These are phyloP conservation scores for Lachancea sp. DNA, from an alignment of 805 yeast genomes.

Conservation along the genomic window DNA sequence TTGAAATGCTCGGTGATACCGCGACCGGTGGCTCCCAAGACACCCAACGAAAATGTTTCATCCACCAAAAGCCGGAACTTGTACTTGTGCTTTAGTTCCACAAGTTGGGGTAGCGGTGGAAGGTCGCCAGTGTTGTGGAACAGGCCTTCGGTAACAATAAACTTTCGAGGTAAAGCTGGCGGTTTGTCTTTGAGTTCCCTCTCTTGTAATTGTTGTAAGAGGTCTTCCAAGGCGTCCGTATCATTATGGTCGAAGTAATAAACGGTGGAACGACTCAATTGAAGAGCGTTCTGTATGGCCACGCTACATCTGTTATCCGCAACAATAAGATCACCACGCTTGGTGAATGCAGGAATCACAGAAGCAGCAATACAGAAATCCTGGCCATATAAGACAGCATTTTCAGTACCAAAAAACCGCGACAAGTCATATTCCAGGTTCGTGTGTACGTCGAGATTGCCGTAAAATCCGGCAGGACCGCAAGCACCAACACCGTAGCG, in stretches of 20 bases:
- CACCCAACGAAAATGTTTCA: constrained; percentile 82
- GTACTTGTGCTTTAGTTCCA: constrained; percentile 70
- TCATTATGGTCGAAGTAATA: constrained; percentile 77
- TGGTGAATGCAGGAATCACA: constrained; percentile 86
- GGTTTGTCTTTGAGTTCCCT: constrained; percentile 51
- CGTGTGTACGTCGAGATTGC: constrained; percentile 87
- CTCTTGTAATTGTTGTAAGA: constrained; percentile 55
- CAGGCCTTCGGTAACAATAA: constrained; percentile 86
- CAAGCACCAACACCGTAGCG: constrained; percentile 94
- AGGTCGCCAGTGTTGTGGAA: constrained; percentile 78
- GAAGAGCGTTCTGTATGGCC: constrained; percentile 80
- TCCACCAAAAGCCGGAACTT: constrained; percentile 85
- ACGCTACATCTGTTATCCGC: constrained; percentile 76
- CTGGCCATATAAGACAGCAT: constrained; percentile 84
- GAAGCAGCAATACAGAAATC: constrained; percentile 82
- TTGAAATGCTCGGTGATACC: constrained; percentile 74
- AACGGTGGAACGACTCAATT: constrained; percentile 78
- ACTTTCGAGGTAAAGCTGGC: constrained; percentile 75
- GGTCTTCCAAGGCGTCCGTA: constrained; percentile 68
- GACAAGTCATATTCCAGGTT: constrained; percentile 72
- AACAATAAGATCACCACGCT: constrained; percentile 88
- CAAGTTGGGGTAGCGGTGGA: constrained; percentile 59
- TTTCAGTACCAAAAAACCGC: constrained; percentile 66
- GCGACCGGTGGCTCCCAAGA: constrained; percentile 75
- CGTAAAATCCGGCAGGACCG: constrained; percentile 97